Evolutionary conservation across 2,329 filamentous ascomycete species (phyloP), one percentile per base, ranked within the genome.

Genomic region (Trichoderma sp.): DNA sequence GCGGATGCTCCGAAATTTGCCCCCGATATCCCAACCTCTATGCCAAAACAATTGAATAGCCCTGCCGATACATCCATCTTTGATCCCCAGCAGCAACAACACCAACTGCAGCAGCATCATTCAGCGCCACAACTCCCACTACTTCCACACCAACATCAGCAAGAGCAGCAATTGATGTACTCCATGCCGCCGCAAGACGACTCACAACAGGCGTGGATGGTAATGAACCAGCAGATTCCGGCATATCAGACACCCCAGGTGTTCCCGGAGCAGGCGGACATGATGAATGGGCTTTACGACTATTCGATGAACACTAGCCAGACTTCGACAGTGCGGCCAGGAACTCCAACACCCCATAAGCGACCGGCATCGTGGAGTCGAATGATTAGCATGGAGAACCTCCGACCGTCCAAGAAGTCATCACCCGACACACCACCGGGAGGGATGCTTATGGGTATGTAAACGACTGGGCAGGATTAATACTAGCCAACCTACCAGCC

Each of bases 1-100:
- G 75, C 79, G n/a, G 81, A 82, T 57, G 80, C 80, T 6, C 81
- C 81, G 67, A 81, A 81, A 73, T 82, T 83, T 71, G 80, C 81
- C 8, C 80, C 81, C 9, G 81, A 83, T 43, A 73, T 73, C 32
- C 73, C 76, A 6, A 73, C 71, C 13, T 73, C 69, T 6, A 59
- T 79, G 58, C 77, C 77, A 13, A 79, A 77, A 71, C 80, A 81
- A 71, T 76, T 80, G 74, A 77, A 78, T 69, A 78, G 78, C 11
- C 78, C 80, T 28, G 76, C 76, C 58, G 79, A 78, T 68, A 75
- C 77, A 6, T 74, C 76, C 3, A 50, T 71, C 34, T 62, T 70
- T 32, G 57, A 71, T 13, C 57, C 26, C 12, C 58, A 69, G 39
- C 69, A 66, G 20, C 65, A 68, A 3, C 65, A 59, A 20, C 68